Evolutionary conservation across 768 basidiomycete genomes (phyloP).

Genomic region (Macrolepiota dolichaula): DNA sequence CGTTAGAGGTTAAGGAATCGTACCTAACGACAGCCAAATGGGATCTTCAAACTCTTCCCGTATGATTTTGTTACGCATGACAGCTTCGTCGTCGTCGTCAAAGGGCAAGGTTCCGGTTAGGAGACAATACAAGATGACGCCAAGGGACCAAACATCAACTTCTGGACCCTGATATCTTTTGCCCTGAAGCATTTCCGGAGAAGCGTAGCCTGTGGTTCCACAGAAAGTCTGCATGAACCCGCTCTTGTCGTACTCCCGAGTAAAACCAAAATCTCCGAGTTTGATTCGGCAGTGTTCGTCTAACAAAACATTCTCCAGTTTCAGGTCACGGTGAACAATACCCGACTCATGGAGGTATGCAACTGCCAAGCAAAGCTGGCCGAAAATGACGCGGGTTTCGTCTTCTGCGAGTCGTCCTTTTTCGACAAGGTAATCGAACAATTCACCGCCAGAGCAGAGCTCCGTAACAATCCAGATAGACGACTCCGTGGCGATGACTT

Average conservation of each 20-base stretch:
- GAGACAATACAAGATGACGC: slow-evolving; percentile 86
- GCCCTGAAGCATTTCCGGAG: slow-evolving; percentile 88
- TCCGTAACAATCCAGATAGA: slow-evolving; percentile 98
- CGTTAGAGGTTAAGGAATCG: slow-evolving; percentile 15
- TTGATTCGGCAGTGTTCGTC: slow-evolving; percentile 92
- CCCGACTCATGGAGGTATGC: slow-evolving; percentile 90
- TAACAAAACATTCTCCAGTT: slow-evolving; percentile 91
- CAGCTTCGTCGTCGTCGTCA: slow-evolving; percentile 81
- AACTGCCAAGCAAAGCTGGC: slow-evolving; percentile 92
- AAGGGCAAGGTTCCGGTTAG: slow-evolving; percentile 89
- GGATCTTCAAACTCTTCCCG: slow-evolving; percentile 89
- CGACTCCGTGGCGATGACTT: slow-evolving; percentile 95
- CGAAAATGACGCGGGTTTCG: slow-evolving; percentile 86
- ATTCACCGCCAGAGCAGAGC: slow-evolving; percentile 93
- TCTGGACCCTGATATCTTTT: slow-evolving; percentile 93
- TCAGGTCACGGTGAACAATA: slow-evolving; percentile 95
- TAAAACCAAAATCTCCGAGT: slow-evolving; percentile 94
- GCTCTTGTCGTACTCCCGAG: slow-evolving; percentile 82
- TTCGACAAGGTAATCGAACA: slow-evolving; percentile 98
- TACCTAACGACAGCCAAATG: slow-evolving; percentile 86
- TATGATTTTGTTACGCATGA: slow-evolving; percentile 84
- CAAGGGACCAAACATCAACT: slow-evolving; percentile 95
- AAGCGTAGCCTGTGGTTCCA: slow-evolving; percentile 91
- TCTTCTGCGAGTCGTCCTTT: slow-evolving; percentile 83
- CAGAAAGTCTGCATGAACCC: slow-evolving; percentile 88